Evolutionary conservation across 148 eudicot species (phyloP).

Genomic region (Selenicereus undatus): DNA sequence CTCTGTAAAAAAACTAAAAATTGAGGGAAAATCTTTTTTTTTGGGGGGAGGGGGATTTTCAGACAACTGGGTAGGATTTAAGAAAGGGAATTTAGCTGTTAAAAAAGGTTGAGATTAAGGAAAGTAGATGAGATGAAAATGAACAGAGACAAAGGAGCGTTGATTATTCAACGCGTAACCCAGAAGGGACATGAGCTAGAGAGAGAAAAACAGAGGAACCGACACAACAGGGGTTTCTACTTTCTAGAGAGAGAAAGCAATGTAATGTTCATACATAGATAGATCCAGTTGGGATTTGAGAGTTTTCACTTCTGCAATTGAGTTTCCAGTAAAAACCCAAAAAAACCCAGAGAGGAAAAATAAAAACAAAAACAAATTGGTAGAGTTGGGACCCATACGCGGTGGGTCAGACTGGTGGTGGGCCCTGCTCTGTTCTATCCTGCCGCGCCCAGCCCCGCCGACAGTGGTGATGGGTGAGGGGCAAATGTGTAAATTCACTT

Average conservation of each 20-base stretch:
- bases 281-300: neutral
- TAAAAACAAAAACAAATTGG: neutral
- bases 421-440: neutral
- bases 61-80: neutral
- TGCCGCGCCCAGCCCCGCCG: conserved; percentile 2
- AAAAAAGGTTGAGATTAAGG: neutral
- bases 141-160: neutral
- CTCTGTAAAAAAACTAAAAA: conserved; percentile 10
- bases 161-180: conserved; percentile 46
- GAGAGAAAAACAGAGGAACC: conserved; percentile 18
- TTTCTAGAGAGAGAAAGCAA: conserved; percentile 3
- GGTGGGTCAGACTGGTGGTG: conserved; percentile 6
- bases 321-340: neutral
- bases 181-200: conserved; percentile 33
- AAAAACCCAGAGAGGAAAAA: neutral
- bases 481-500: neutral
- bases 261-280: neutral
- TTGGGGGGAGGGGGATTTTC: too few relatives aligned
- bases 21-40: neutral
- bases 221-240: conserved; percentile 24
- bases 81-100: neutral
- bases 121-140: neutral
- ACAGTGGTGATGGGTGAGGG: conserved; percentile 11
- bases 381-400: neutral
- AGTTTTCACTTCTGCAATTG: neutral